These are phyloP conservation scores for Marchantia paleacea DNA, from an alignment of 225 moss, liverwort and hornwort genomes.

Conservation along the genomic window DNA sequence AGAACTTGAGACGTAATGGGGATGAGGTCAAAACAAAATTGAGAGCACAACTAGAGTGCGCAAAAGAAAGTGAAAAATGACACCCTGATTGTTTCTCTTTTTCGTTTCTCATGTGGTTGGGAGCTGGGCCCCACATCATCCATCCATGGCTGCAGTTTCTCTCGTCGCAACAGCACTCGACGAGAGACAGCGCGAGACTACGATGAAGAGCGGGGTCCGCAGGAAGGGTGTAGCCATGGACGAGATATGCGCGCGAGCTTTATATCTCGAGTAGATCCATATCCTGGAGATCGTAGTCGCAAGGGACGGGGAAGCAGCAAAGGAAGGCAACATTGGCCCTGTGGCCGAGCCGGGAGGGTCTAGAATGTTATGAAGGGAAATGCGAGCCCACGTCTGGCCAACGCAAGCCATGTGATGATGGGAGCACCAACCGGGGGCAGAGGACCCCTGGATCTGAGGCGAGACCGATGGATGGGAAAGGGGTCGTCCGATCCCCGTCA, in stretches of 20 bases:
- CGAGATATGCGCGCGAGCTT: too few relatives aligned
- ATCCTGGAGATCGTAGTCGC: too few relatives aligned
- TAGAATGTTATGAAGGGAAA: background rate
- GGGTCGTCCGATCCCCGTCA: background rate
- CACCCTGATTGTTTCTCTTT: too few relatives aligned
- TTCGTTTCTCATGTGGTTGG: background rate
- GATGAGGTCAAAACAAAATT: background rate
- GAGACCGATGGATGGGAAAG: background rate
- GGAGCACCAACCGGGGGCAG: background rate
- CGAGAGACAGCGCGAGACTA: background rate
- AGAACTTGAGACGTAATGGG: background rate
- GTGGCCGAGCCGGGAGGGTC: too few relatives aligned
- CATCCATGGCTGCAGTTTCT: background rate
- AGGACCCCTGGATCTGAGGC: conserved; percentile 8
- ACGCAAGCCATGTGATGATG: conserved; percentile 14
- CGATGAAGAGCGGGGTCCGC: too few relatives aligned
- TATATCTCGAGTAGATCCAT: too few relatives aligned
- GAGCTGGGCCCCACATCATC: background rate
- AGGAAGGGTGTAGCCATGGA: background rate
- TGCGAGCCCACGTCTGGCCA: background rate
- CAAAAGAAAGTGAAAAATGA: too few relatives aligned
- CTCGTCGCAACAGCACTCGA: background rate
- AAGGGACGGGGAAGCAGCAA: too few relatives aligned
- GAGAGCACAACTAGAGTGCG: too few relatives aligned
- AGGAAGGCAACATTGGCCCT: too few relatives aligned